Percentiles rank a stretch among this genome's conserved stretches.
phyloP scores from a whole-genome alignment of 257 asterid species.

The Striga asiatica region DNA sequence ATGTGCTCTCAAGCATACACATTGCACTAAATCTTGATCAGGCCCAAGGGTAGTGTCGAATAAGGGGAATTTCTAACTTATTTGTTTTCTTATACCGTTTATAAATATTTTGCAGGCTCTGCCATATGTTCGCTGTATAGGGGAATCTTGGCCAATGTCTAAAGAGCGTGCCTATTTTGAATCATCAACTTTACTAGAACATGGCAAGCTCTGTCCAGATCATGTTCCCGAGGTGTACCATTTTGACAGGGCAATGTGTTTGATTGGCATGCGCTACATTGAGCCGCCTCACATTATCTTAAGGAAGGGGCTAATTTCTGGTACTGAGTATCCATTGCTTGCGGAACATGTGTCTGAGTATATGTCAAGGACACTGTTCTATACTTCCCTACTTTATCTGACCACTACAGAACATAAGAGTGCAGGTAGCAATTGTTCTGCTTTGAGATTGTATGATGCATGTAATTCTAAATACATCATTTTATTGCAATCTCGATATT shows the following conservation, averaged over 20 bases:
- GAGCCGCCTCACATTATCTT: conserved; percentile 94
- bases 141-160: conserved; percentile 98
- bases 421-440: conserved; percentile 42
- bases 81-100: conserved; percentile 8
- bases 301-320: conserved; percentile 84
- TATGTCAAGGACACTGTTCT: conserved; percentile 82
- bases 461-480: not conserved
- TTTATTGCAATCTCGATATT: not conserved
- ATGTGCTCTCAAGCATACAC: too few relatives aligned
- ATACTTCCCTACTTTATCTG: conserved; percentile 78
- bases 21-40: too few relatives aligned
- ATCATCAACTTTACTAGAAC: conserved; percentile 49
- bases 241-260: conserved; percentile 74
- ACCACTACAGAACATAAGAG: conserved; percentile 78
- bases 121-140: conserved; percentile 82
- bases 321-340: conserved; percentile 76
- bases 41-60: not conserved
- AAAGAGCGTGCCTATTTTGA: conserved; percentile 97
- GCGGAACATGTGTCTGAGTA: conserved; percentile 75
- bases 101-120: conserved; percentile 55
- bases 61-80: not conserved
- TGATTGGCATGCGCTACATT: conserved; percentile 87
- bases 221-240: conserved; percentile 93
- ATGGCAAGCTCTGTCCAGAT: conserved; percentile 61
- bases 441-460: conserved; percentile 1